A percentile compares a stretch with the other conserved stretches of the same genome.
These are phyloP conservation scores for Rubus parviflorus DNA, from an alignment of 306 rosid genomes.

Conservation along the genomic window DNA sequence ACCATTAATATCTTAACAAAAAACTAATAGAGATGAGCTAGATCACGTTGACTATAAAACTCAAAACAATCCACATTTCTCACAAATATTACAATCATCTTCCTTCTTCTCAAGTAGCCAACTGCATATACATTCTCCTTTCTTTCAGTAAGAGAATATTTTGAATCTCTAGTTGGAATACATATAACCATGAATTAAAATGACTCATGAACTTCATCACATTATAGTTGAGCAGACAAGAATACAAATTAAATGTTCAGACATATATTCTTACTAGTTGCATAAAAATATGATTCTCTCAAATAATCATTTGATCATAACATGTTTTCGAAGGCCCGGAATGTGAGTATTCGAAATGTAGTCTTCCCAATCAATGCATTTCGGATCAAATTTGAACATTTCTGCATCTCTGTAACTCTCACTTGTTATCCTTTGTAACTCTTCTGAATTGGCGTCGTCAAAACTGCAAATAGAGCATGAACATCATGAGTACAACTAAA, in stretches of 20 bases:
- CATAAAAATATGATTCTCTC: background rate
- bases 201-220: background rate
- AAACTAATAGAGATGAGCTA: too few relatives aligned
- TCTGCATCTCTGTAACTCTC: conserved; percentile 8
- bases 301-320: conserved; percentile 2
- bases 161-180: background rate
- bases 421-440: conserved; percentile 1
- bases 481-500: background rate
- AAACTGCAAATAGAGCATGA: conserved; percentile 29
- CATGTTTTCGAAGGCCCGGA: conserved; percentile 44
- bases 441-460: conserved; percentile 37
- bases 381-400: conserved; percentile 36
- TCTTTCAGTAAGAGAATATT: too few relatives aligned
- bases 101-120: background rate
- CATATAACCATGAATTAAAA: background rate
- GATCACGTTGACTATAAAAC: too few relatives aligned
- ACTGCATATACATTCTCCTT: background rate
- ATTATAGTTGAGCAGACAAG: background rate
- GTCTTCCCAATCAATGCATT: conserved; percentile 42
- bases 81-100: too few relatives aligned
- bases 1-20: too few relatives aligned
- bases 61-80: too few relatives aligned
- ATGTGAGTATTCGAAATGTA: conserved; percentile 41
- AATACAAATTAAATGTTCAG: background rate
- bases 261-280: background rate